These are phyloP conservation scores for Aspergillus transmontanensis DNA, from an alignment of 2,329 filamentous ascomycete genomes.

Conservation along the genomic window DNA sequence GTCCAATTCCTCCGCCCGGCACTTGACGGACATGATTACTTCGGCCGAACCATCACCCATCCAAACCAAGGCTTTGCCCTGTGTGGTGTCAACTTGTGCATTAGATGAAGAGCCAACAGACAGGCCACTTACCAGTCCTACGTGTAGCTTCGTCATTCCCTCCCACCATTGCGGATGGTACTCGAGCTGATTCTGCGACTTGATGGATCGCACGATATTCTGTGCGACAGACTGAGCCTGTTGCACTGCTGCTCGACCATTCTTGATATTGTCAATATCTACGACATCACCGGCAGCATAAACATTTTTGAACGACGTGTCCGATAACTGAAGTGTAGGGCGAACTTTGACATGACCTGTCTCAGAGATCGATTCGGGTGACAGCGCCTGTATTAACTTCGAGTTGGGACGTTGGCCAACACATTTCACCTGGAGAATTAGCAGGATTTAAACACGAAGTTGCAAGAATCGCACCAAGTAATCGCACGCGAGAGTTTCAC, in stretches of 20 bases:
- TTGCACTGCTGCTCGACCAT: constrained; percentile 56
- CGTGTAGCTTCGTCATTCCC: constrained; percentile 56
- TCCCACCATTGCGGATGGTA: constrained; percentile 54
- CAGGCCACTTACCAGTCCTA: constrained; percentile 51
- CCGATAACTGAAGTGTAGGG: constrained; percentile 59
- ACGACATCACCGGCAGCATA: constrained; percentile 68
- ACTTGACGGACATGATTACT: constrained; percentile 43
- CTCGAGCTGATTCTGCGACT: constrained; percentile 42
- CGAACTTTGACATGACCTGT: constrained; percentile 58
- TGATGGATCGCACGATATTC: constrained; percentile 56
- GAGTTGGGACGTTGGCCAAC: constrained; percentile 63
- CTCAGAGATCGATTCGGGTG: constrained; percentile 48
- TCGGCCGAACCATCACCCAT: constrained; percentile 49
- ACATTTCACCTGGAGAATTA: constrained; percentile 54
- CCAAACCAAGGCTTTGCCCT: constrained; percentile 52
- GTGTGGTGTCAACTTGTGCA: constrained; percentile 8
- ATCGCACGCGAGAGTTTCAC: constrained; percentile 52
- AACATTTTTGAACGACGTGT: constrained; percentile 53
- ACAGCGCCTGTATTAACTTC: constrained; percentile 48
- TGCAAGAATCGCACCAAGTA: constrained; percentile 44
- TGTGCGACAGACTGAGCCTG: constrained; percentile 58
- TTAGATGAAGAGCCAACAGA: background rate
- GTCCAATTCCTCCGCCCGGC: constrained; percentile 44
- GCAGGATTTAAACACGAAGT: background rate
- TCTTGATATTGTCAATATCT: constrained; percentile 53